Evolutionary conservation across 257 asterid species (phyloP).

Genomic region (Capsicum pubescens): DNA sequence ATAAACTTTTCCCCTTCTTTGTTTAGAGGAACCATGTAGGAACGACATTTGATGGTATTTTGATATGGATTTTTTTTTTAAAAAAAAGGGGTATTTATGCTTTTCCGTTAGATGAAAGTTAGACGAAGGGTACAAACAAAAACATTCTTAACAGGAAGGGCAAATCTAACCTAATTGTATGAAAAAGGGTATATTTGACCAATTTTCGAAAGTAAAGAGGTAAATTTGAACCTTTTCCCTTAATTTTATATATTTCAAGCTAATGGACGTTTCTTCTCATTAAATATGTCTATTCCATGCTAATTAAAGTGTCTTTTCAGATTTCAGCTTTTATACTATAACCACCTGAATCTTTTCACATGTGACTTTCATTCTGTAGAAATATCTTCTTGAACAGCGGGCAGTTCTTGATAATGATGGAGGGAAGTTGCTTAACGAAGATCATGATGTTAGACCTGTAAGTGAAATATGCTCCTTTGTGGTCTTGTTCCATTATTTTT

Average conservation of each 20-base stretch:
- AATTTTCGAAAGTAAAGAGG: too few species aligned
- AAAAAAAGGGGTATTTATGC: too few species aligned
- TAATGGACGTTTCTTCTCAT: conserved; percentile 23
- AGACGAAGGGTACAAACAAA: too few species aligned
- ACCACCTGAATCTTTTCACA: background rate
- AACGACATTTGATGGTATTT: too few species aligned
- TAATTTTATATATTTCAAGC: background rate
- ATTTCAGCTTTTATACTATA: background rate
- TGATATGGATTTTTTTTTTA: too few species aligned
- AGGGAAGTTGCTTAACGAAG: conserved; percentile 93
- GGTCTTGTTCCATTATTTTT: background rate
- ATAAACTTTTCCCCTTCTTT: too few species aligned
- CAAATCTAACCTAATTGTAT: too few species aligned
- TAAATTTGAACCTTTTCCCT: too few species aligned
- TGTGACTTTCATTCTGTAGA: conserved; percentile 50
- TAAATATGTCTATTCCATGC: background rate
- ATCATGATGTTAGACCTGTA: conserved; percentile 91
- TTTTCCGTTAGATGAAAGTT: too few species aligned
- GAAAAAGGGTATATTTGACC: too few species aligned
- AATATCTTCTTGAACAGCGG: conserved; percentile 90
- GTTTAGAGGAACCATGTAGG: too few species aligned
- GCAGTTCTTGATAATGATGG: conserved; percentile 91
- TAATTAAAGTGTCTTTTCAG: conserved; percentile 8
- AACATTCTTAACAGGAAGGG: too few species aligned
- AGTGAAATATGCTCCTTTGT: conserved; percentile 44